Evolutionary conservation across 1,284 basidiomycete species (phyloP).

Genomic region (Moniliophthora roreri): DNA sequence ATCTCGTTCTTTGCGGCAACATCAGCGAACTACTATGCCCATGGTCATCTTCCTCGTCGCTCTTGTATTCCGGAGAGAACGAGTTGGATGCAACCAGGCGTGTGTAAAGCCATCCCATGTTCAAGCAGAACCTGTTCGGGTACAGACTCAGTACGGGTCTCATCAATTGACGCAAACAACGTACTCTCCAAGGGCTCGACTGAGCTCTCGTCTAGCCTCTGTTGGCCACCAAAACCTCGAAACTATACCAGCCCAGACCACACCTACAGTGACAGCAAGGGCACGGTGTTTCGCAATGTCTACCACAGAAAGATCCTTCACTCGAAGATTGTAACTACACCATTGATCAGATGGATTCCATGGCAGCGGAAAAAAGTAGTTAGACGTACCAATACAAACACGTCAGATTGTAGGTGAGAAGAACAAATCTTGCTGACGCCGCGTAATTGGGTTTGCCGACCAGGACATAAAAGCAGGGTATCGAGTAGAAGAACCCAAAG

Average conservation of each 20-base stretch:
- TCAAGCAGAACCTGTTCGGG: slow-evolving; percentile 67
- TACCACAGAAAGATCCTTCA: slow-evolving; percentile 67
- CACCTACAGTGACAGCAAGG: slow-evolving; percentile 82
- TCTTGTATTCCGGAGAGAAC: slow-evolving; percentile 44
- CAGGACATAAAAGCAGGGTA: slow-evolving; percentile 94
- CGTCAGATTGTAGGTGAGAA: slow-evolving; percentile 89
- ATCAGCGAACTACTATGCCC: slow-evolving; percentile 37
- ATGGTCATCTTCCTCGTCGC: slow-evolving; percentile 31
- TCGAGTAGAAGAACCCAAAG: slow-evolving; percentile 87
- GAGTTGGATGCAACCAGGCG: slow-evolving; percentile 79
- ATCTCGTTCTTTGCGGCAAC: slow-evolving; percentile 33
- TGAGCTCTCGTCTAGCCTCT: slow-evolving; percentile 87
- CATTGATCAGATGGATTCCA: no score
- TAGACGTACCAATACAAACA: slow-evolving; percentile 75
- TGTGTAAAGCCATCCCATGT: slow-evolving; percentile 84
- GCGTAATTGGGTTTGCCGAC: slow-evolving; percentile 78
- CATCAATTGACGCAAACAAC: slow-evolving; percentile 24
- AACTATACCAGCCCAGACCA: slow-evolving; percentile 87
- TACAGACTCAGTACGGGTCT: background rate
- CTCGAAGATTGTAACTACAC: slow-evolving; percentile 80
- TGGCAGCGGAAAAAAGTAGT: slow-evolving; percentile 6
- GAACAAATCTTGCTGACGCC: slow-evolving; percentile 83
- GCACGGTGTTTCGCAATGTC: slow-evolving; percentile 79
- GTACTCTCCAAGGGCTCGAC: slow-evolving; percentile 84
- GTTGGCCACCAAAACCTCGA: slow-evolving; percentile 95